phyloP scores from a whole-genome alignment of 2,329 filamentous ascomycete species.

The Drechslerella coelobrocha region DNA sequence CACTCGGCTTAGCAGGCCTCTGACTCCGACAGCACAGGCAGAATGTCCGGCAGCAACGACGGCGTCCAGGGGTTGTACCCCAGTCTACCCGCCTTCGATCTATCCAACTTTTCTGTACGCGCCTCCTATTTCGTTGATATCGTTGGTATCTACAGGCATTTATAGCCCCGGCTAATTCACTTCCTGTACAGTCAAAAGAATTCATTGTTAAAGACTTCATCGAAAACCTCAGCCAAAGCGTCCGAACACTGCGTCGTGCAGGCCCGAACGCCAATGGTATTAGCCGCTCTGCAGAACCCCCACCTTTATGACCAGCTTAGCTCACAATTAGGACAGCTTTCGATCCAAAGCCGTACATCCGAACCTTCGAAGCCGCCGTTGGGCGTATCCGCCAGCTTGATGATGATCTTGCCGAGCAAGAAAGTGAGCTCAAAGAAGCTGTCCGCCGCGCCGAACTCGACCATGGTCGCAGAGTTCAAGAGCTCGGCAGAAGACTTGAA shows the following conservation, averaged over 20 bases:
- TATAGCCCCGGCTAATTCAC: conserved; percentile 42
- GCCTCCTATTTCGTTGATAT: background rate
- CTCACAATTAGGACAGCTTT: conserved; percentile 65
- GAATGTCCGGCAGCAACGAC: conserved; percentile 29
- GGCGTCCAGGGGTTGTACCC: conserved; percentile 47
- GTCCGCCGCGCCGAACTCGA: conserved; percentile 90
- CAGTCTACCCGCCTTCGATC: conserved; percentile 35
- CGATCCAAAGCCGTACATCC: conserved; percentile 94
- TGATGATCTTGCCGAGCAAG: conserved; percentile 84
- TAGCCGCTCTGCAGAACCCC: background rate
- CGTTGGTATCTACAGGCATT: background rate
- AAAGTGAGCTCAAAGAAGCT: conserved; percentile 87
- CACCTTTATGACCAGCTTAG: background rate
- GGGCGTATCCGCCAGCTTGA: conserved; percentile 63
- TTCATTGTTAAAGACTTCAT: conserved; percentile 99
- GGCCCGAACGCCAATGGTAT: conserved; percentile 59
- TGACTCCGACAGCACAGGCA: conserved; percentile 7
- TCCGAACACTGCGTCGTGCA: conserved; percentile 77
- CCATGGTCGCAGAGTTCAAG: conserved; percentile 88
- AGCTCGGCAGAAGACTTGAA: conserved; percentile 85
- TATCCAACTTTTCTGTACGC: conserved; percentile 34
- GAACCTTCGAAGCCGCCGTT: conserved; percentile 81
- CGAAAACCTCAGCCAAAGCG: conserved; percentile 86
- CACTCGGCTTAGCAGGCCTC: conserved; percentile 18
- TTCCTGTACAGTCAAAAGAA: conserved; percentile 72